A percentile compares a stretch with the other conserved stretches of the same genome.
Conservation (phyloP, 257 asterid species). For the Striga asiatica region DNA sequence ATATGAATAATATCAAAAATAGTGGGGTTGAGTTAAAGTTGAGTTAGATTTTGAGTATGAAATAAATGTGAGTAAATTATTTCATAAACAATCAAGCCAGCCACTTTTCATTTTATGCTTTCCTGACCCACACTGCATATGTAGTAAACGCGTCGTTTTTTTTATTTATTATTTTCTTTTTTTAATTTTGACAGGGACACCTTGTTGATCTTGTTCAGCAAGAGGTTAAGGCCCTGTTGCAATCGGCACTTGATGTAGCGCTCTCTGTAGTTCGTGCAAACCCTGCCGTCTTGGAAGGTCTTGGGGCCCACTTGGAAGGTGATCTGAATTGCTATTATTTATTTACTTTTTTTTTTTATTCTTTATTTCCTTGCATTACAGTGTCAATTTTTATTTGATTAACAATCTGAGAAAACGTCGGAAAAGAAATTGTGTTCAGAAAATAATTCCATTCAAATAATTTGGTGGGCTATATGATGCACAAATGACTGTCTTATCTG, state of each 20-base stretch:
- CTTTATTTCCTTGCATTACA: slow-evolving; percentile 4
- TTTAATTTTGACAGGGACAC: slow-evolving; percentile 51
- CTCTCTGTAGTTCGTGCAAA: slow-evolving; percentile 88
- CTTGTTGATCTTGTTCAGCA: slow-evolving; percentile 91
- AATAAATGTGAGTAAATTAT: too few relatives aligned
- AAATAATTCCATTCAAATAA: neutral
- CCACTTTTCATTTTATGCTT: too few relatives aligned
- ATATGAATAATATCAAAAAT: too few relatives aligned
- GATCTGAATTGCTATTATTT: slow-evolving; percentile 7
- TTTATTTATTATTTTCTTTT: too few relatives aligned
- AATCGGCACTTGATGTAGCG: slow-evolving; percentile 93
- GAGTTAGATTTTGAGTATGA: too few relatives aligned
- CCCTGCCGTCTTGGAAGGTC: slow-evolving; percentile 78
- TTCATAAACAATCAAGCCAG: too few relatives aligned
- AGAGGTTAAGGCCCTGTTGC: slow-evolving; percentile 75
- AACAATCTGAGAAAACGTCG: neutral
- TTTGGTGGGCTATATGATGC: too few relatives aligned
- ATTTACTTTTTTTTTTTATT: too few relatives aligned
- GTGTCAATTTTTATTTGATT: neutral
- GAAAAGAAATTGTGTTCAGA: neutral
- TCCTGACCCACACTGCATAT: neutral
- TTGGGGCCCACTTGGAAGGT: slow-evolving; percentile 91
- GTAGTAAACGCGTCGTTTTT: slow-evolving; percentile 14
- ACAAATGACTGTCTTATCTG: too few relatives aligned
- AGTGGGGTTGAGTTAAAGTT: too few relatives aligned